Base-by-base conservation (phyloP, 225 moss, liverwort and hornwort species). In the Pleurozium schreberi region DNA sequence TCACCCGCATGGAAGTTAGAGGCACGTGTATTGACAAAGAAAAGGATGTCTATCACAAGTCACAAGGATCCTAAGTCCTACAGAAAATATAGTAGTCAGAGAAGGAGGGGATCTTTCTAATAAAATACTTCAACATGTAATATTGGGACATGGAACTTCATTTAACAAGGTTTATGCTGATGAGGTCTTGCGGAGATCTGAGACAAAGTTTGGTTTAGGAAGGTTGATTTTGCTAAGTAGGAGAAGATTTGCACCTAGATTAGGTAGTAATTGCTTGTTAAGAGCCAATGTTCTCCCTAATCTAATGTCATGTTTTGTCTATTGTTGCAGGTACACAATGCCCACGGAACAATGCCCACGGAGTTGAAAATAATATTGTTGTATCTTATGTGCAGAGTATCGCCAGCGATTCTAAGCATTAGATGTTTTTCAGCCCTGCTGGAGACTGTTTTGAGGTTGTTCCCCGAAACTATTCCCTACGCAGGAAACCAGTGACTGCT, bases 381-480 rank as follows among this genome's bases (percentile, higher is more conserved):
- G 57, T 21, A n/a, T 7, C 20, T 7, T 19, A 4, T 31, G 10
- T 6, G 19, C 7, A 75, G 12, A 12, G 18, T 19, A 20, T 2
- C 2, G 4, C 3, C 0, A 0, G 18, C 8, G 7, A 28, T 75
- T 18, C 5, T 7, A 75, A 50, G 33, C 49, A 6, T 50, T 75
- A 0, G 0, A 1, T 18, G 33, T 9, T 75, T 11, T 3, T 6
- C 1, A 7, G n/a, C n/a, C n/a, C n/a, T n/a, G n/a, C n/a, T n/a
- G n/a, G n/a, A n/a, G n/a, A n/a, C n/a, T n/a, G n/a, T n/a, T n/a
- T n/a, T n/a, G n/a, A n/a, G n/a, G n/a, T n/a, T n/a, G n/a, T n/a
- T n/a, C n/a, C n/a, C n/a, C n/a, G n/a, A n/a, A n/a, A n/a, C n/a
- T n/a, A n/a, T n/a, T n/a, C n/a, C n/a, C n/a, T n/a, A n/a, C n/a